These are phyloP conservation scores for Herpotrichia juniperi DNA, from an alignment of 2,329 filamentous ascomycete genomes.

Conservation along the genomic window DNA sequence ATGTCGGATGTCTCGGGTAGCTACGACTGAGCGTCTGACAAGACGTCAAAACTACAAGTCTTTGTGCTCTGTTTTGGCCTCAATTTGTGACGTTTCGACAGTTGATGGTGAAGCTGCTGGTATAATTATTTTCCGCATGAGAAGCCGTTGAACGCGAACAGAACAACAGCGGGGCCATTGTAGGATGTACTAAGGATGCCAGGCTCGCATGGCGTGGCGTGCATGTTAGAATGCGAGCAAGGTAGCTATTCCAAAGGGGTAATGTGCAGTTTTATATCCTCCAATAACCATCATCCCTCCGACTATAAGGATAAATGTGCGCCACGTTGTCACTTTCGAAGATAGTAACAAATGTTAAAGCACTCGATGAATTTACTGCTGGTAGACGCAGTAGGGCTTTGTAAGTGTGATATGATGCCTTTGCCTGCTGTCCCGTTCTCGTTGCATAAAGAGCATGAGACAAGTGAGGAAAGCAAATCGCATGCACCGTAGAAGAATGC, in stretches of 20 bases:
- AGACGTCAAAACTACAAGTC: neutral
- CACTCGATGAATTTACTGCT: too few relatives aligned
- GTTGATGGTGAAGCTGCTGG: neutral
- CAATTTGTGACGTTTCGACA: neutral
- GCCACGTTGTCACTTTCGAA: too few relatives aligned
- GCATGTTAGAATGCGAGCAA: neutral
- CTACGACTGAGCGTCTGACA: conserved; percentile 11
- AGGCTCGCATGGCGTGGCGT: neutral
- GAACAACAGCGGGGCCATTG: neutral
- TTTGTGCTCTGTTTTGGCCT: neutral
- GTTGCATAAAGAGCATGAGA: too few relatives aligned
- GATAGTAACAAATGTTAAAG: too few relatives aligned
- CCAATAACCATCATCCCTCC: neutral
- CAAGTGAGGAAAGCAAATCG: too few relatives aligned
- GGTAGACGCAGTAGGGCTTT: too few relatives aligned
- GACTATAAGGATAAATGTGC: neutral
- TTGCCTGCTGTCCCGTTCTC: too few relatives aligned
- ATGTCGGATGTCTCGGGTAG: conserved; percentile 6
- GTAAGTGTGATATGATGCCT: too few relatives aligned
- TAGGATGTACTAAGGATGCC: neutral
- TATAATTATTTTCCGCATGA: neutral
- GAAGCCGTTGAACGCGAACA: neutral
- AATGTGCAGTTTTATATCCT: neutral
- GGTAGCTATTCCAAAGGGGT: neutral
- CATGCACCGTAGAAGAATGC: too few relatives aligned